Evolutionary conservation across 108 stramenopile species (phyloP).

Genomic region (Pelagomonas calceolata): DNA sequence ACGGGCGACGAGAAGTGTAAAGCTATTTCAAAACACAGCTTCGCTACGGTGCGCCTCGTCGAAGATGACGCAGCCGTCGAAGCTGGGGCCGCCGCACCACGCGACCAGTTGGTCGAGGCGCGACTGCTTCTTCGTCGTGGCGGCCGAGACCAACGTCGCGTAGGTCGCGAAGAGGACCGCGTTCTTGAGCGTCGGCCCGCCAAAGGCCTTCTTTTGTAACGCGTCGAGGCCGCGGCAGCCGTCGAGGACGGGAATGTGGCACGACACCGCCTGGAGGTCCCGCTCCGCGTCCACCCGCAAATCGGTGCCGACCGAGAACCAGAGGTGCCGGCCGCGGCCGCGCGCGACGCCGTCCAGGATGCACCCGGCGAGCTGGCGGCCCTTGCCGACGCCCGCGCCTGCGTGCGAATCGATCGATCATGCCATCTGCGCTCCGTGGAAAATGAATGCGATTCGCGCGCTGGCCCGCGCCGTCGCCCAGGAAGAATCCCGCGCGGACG

Average conservation of each 20-base stretch:
- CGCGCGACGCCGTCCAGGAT: constrained; percentile 37
- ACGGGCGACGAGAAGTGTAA: too few species aligned
- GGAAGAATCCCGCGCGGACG: constrained; percentile 56
- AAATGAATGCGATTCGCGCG: constrained; percentile 28
- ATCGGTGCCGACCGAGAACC: constrained; percentile 47
- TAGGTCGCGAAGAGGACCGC: constrained; percentile 45
- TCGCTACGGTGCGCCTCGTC: constrained; percentile 75
- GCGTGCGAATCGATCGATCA: background rate
- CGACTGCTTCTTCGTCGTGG: constrained; percentile 7
- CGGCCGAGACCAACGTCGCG: constrained; percentile 32
- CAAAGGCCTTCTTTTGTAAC: background rate
- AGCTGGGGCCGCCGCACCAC: constrained; percentile 51
- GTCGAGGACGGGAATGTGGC: background rate
- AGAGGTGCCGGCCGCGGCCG: constrained; percentile 41
- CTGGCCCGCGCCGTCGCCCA: constrained; percentile 80
- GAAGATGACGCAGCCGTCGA: constrained; percentile 54
- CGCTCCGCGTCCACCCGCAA: constrained; percentile 46
- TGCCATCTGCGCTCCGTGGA: background rate
- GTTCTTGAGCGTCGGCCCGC: constrained; percentile 11
- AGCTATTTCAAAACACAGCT: too few species aligned
- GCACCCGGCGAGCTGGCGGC: constrained; percentile 46
- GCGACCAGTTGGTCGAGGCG: constrained; percentile 54
- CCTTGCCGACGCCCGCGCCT: constrained; percentile 23
- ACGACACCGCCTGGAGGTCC: constrained; percentile 36
- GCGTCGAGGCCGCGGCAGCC: constrained; percentile 23